Conservation (phyloP, 345 rosid genomes). For the Hirschfeldia incana region DNA sequence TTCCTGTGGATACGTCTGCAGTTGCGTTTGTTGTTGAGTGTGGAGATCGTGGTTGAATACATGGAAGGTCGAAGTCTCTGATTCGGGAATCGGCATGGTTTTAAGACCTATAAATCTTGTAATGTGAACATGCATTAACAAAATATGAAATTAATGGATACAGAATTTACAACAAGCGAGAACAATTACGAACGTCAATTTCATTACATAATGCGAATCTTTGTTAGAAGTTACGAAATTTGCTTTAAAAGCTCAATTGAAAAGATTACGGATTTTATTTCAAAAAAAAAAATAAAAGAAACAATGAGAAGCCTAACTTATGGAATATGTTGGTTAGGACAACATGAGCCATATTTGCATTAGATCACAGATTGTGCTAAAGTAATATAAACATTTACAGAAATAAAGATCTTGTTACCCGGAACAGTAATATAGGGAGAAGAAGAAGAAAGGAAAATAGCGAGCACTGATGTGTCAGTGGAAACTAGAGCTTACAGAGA, state of each 20-base stretch:
- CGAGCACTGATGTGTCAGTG: slow-evolving; percentile 26
- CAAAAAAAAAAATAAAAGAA: neutral
- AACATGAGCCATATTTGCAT: neutral
- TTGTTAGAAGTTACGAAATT: neutral
- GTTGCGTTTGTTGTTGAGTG: slow-evolving; percentile 17
- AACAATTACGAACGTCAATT: neutral
- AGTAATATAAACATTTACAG: neutral
- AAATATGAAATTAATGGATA: neutral
- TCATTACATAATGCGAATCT: neutral
- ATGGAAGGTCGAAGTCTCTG: slow-evolving; percentile 34
- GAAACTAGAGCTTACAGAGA: slow-evolving; percentile 36
- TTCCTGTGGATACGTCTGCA: slow-evolving; percentile 18
- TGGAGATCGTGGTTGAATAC: slow-evolving; percentile 23
- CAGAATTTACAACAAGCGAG: neutral
- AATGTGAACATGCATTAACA: slow-evolving; percentile 26
- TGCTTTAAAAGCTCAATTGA: neutral
- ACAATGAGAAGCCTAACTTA: neutral
- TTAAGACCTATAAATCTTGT: slow-evolving; percentile 11
- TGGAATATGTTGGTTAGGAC: neutral
- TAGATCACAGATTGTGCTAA: neutral
- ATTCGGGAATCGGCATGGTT: slow-evolving; percentile 33
- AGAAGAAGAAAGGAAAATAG: slow-evolving; percentile 8
- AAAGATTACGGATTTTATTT: neutral
- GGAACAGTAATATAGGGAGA: neutral
- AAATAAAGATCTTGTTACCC: slow-evolving; percentile 17